Percentiles rank a stretch among this genome's conserved stretches.
Conservation (phyloP, 768 basidiomycete genomes). For the Cytidiella melzeri region DNA sequence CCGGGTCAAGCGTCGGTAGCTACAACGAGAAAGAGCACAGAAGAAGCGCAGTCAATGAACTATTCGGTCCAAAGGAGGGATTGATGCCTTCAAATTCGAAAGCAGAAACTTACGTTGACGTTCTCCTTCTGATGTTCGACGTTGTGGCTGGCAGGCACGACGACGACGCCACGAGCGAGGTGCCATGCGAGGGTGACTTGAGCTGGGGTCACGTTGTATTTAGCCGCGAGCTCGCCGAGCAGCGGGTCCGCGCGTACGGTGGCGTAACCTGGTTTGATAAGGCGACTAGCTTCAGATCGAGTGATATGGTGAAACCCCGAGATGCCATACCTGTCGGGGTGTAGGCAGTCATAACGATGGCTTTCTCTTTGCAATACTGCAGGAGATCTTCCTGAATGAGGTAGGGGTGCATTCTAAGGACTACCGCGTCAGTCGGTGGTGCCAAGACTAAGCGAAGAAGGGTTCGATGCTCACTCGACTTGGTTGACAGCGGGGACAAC, state of each 20-base stretch:
- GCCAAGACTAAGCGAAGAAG: background rate
- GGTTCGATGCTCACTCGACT: slow-evolving; percentile 22
- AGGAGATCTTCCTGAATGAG: slow-evolving; percentile 40
- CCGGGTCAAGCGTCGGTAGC: slow-evolving; percentile 26
- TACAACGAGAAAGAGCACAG: slow-evolving; percentile 13
- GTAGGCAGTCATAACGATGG: slow-evolving; percentile 43
- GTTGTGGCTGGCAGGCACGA: slow-evolving; percentile 44
- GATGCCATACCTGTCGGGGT: slow-evolving; percentile 34
- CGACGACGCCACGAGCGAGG: slow-evolving; percentile 35
- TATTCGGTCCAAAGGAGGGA: background rate
- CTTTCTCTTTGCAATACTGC: slow-evolving; percentile 39
- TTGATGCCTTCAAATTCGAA: background rate
- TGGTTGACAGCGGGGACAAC: slow-evolving; percentile 33
- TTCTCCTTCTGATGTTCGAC: slow-evolving; percentile 44
- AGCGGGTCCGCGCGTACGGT: slow-evolving; percentile 40
- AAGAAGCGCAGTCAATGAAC: background rate
- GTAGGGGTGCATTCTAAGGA: slow-evolving; percentile 39
- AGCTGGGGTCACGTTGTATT: slow-evolving; percentile 39
- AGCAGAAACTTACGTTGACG: slow-evolving; percentile 31
- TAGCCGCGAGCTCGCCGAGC: slow-evolving; percentile 39
- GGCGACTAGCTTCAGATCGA: background rate
- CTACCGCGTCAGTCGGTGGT: background rate
- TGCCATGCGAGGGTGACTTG: slow-evolving; percentile 52
- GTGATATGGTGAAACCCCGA: background rate
- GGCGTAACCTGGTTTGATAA: slow-evolving; percentile 33